A percentile compares a stretch with the other conserved stretches of the same genome.
Evolutionary conservation across 768 basidiomycete species (phyloP).

Genomic region (Termitomyces titanicus): DNA sequence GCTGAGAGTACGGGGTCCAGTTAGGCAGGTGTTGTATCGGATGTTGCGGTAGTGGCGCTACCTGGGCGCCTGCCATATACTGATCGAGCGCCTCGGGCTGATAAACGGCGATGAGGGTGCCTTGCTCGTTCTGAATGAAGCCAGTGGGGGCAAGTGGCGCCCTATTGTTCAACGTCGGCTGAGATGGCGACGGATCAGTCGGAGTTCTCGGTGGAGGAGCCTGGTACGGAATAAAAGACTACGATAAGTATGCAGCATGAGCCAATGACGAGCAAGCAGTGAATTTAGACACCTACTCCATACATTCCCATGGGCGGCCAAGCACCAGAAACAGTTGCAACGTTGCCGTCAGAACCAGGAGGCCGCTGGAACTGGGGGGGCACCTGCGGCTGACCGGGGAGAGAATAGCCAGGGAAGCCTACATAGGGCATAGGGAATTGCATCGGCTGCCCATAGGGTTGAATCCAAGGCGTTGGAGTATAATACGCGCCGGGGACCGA

Average conservation of each 20-base stretch:
- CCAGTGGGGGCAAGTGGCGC: constrained; percentile 63
- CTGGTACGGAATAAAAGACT: constrained; percentile 53
- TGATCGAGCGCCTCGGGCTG: constrained; percentile 66
- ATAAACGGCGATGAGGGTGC: constrained; percentile 69
- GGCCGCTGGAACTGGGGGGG: constrained; percentile 30
- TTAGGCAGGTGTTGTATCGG: constrained; percentile 23
- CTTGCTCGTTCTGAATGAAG: constrained; percentile 71
- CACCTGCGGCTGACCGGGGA: constrained; percentile 24
- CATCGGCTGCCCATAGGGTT: constrained; percentile 45
- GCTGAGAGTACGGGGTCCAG: constrained; percentile 30
- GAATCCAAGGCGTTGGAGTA: constrained; percentile 50
- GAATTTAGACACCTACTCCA: constrained; percentile 34
- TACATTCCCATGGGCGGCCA: constrained; percentile 43
- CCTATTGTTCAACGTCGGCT: constrained; percentile 28
- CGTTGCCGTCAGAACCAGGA: constrained; percentile 34
- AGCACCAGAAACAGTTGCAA: constrained; percentile 25
- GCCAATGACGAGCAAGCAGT: not conserved
- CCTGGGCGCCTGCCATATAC: constrained; percentile 52
- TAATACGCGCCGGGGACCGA: constrained; percentile 40
- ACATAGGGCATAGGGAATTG: constrained; percentile 52
- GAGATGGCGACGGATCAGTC: constrained; percentile 25
- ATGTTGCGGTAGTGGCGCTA: constrained; percentile 17
- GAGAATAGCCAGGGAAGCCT: constrained; percentile 43
- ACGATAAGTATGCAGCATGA: not conserved
- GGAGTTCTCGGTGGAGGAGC: constrained; percentile 32